Percentiles rank a stretch among this genome's conserved stretches.
These are phyloP conservation scores for Saturnispora ahearnii DNA, from an alignment of 805 yeast genomes.

Conservation along the genomic window DNA sequence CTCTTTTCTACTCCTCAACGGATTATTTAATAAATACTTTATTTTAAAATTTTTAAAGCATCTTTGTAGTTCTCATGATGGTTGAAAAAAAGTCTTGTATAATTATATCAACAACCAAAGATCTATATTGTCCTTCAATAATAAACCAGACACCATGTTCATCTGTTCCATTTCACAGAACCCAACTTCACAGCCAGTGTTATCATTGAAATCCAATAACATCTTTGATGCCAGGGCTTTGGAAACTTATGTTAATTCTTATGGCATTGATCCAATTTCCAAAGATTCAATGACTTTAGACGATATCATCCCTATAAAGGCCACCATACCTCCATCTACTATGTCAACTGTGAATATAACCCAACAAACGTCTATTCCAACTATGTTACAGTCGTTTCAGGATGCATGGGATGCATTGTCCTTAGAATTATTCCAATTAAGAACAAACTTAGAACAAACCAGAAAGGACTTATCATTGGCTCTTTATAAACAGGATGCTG, in stretches of 20 bases:
- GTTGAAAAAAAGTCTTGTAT: background rate
- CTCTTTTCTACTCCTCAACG: slow-evolving; percentile 16
- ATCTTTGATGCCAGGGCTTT: slow-evolving; percentile 61
- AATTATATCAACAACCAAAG: background rate
- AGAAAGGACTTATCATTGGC: slow-evolving; percentile 70
- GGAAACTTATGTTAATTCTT: slow-evolving; percentile 50
- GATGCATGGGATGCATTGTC: slow-evolving; percentile 87
- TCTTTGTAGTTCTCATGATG: background rate
- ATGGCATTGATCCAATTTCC: slow-evolving; percentile 68
- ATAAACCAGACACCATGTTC: slow-evolving; percentile 8
- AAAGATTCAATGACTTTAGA: slow-evolving; percentile 49
- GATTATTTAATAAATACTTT: slow-evolving; percentile 9
- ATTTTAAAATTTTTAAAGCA: background rate
- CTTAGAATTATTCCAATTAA: slow-evolving; percentile 65
- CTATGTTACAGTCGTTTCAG: slow-evolving; percentile 65
- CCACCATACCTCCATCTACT: slow-evolving; percentile 14
- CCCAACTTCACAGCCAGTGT: slow-evolving; percentile 59
- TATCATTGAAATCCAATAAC: slow-evolving; percentile 62
- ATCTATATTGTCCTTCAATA: background rate
- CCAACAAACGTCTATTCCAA: slow-evolving; percentile 59
- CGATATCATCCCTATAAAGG: slow-evolving; percentile 43
- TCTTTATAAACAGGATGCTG: slow-evolving; percentile 82
- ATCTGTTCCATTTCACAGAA: slow-evolving; percentile 52
- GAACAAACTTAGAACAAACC: slow-evolving; percentile 59
- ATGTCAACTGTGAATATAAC: slow-evolving; percentile 11